Base-by-base conservation (phyloP, 176 grass and related monocot genomes). In the Stipa capillata region DNA sequence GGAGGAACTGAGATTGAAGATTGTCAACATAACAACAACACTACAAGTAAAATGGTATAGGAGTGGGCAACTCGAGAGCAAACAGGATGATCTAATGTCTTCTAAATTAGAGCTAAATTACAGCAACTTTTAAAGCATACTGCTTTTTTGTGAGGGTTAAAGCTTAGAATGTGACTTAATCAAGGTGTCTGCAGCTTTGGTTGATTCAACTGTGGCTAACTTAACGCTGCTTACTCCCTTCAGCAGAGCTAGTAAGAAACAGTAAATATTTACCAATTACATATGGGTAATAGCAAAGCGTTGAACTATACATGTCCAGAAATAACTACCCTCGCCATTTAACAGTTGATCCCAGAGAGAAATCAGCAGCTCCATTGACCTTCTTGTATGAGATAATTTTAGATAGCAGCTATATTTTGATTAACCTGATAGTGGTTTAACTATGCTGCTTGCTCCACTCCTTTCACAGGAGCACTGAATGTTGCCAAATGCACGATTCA, bases 81-180 rank as follows among this genome's bases (percentile, higher is more conserved):
- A 51, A 55, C 29, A 77, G 20, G 49, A 74, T 70, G 7, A 67
- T 57, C 20, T 6, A 5, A 41, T 29, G 28, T 20, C 32, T 64
- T 61, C 20, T 47, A 87, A 25, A 60, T 41, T 57, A 82, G 20
- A 37, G 53, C 32, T 27, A 55, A n/a, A 66, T 76, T 70, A 56
- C 11, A 47, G 16, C 3, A 72, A 66, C 59, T 35, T 42, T 79
- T 45, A 18, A 37, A 36, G n/a, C 28, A 78, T 40, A n/a, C n/a
- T n/a, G n/a, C n/a, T n/a, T n/a, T n/a, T n/a, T n/a, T n/a, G n/a
- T n/a, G n/a, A n/a, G n/a, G n/a, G n/a, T 79, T 45, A 18, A 37
- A 36, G n/a, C 28, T 72, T 40, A 47, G 11, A 51, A 23, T 50
- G 71, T 68, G 31, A 25, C 70, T 28, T 72, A 28, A 62, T 69